Evolutionary conservation across 768 basidiomycete genomes (phyloP).

Genomic region (Tylopilus subfusipes): DNA sequence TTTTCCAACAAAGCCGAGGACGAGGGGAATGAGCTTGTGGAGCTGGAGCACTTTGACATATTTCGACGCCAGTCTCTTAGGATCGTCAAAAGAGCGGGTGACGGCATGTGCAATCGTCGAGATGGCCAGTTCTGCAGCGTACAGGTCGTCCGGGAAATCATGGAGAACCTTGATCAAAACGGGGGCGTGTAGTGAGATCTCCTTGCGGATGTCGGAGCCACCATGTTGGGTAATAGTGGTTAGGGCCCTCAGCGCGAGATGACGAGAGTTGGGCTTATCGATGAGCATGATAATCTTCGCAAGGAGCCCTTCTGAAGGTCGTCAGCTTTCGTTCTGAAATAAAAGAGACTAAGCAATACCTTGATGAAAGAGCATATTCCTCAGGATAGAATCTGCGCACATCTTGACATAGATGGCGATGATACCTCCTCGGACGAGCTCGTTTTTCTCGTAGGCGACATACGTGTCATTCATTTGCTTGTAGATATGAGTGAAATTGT

Average conservation of each 20-base stretch:
- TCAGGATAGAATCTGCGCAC: constrained; percentile 53
- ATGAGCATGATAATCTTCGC: constrained; percentile 50
- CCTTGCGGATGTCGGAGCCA: constrained; percentile 43
- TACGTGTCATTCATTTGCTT: constrained; percentile 46
- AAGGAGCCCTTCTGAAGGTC: constrained; percentile 43
- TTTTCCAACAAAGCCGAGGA: constrained; percentile 41
- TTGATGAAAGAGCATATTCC: constrained; percentile 54
- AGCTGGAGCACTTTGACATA: constrained; percentile 41
- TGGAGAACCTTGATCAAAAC: constrained; percentile 44
- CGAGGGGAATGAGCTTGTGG: constrained; percentile 38
- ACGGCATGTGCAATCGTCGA: constrained; percentile 50
- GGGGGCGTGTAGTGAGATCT: constrained; percentile 42
- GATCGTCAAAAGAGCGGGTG: constrained; percentile 38
- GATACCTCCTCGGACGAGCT: constrained; percentile 48
- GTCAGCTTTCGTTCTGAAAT: not conserved
- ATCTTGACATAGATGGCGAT: constrained; percentile 59
- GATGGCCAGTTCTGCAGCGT: constrained; percentile 46
- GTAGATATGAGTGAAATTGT: constrained; percentile 50
- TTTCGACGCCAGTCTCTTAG: constrained; percentile 30
- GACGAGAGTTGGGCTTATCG: constrained; percentile 41
- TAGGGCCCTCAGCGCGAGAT: constrained; percentile 51
- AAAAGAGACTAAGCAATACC: constrained; percentile 27
- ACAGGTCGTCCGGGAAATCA: constrained; percentile 46
- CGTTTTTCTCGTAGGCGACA: constrained; percentile 37
- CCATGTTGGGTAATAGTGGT: constrained; percentile 59